A percentile compares a stretch with the other conserved stretches of the same genome.
These are phyloP conservation scores for Cladosporium sp. DNA, from an alignment of 2,329 filamentous ascomycete species.

Conservation along the genomic window DNA sequence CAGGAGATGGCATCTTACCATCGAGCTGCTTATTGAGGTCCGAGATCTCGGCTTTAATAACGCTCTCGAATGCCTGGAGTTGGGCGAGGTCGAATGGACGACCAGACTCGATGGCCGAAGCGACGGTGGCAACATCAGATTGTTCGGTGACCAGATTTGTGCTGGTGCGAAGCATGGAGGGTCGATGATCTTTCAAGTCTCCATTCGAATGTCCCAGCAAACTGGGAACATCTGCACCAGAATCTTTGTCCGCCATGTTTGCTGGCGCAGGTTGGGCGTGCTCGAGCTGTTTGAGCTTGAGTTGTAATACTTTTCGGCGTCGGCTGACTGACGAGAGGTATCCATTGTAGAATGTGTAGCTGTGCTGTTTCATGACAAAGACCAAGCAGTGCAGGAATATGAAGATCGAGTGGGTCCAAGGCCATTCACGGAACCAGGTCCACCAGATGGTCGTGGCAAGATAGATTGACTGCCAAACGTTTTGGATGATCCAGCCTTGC, in stretches of 20 bases:
- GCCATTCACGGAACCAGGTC: slow-evolving; percentile 72
- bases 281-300: slow-evolving; percentile 60
- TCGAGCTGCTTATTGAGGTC: slow-evolving; percentile 64
- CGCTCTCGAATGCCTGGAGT: slow-evolving; percentile 61
- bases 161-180: slow-evolving; percentile 41
- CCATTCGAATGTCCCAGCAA: slow-evolving; percentile 9
- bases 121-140: slow-evolving; percentile 61
- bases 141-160: slow-evolving; percentile 49
- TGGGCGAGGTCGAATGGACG: slow-evolving; percentile 63
- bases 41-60: slow-evolving; percentile 67
- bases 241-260: neutral
- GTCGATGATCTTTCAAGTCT: slow-evolving; percentile 34
- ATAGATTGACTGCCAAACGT: slow-evolving; percentile 69
- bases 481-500: slow-evolving; percentile 72
- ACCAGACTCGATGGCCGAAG: slow-evolving; percentile 61
- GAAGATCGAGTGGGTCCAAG: slow-evolving; percentile 80
- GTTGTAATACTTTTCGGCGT: slow-evolving; percentile 44
- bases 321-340: slow-evolving; percentile 61
- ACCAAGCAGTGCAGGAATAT: slow-evolving; percentile 72
- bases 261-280: slow-evolving; percentile 44
- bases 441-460: slow-evolving; percentile 63
- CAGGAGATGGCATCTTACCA: slow-evolving; percentile 55
- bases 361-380: slow-evolving; percentile 83
- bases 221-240: slow-evolving; percentile 12
- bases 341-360: slow-evolving; percentile 77